Evolutionary conservation across 139 green algal genomes (phyloP).

Genomic region (Chlorella ohadii): DNA sequence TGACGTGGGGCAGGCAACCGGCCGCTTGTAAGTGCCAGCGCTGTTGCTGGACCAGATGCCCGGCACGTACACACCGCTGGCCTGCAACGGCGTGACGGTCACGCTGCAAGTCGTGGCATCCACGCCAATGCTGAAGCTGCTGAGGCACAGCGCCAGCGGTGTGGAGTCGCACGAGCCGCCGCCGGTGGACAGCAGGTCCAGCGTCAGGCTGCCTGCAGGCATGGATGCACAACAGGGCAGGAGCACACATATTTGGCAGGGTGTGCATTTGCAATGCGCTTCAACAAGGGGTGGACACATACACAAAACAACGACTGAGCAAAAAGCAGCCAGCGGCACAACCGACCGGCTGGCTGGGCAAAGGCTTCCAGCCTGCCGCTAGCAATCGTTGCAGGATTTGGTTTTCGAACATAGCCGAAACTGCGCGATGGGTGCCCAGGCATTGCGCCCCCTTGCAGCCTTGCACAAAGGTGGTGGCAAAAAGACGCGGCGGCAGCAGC

Average conservation of each 20-base stretch:
- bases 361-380: too few relatives aligned
- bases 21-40: background rate
- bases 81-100: background rate
- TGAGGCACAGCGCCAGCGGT: background rate
- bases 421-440: too few relatives aligned
- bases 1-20: background rate
- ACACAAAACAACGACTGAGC: too few relatives aligned
- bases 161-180: background rate
- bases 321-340: too few relatives aligned
- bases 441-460: too few relatives aligned
- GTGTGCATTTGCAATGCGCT: too few relatives aligned
- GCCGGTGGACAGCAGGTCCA: constrained; percentile 5
- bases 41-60: constrained; percentile 27
- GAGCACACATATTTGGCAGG: background rate
- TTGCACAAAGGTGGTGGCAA: too few relatives aligned
- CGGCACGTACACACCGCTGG: background rate
- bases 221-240: background rate
- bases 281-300: too few relatives aligned
- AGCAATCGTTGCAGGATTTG: too few relatives aligned
- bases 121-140: background rate
- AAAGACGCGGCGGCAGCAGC: too few relatives aligned
- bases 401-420: too few relatives aligned
- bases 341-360: too few relatives aligned
- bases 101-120: background rate
- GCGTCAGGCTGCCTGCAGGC: constrained; percentile 17